Conservation (phyloP, 495 filamentous ascomycete species). For the Annulohypoxylon bovei region DNA sequence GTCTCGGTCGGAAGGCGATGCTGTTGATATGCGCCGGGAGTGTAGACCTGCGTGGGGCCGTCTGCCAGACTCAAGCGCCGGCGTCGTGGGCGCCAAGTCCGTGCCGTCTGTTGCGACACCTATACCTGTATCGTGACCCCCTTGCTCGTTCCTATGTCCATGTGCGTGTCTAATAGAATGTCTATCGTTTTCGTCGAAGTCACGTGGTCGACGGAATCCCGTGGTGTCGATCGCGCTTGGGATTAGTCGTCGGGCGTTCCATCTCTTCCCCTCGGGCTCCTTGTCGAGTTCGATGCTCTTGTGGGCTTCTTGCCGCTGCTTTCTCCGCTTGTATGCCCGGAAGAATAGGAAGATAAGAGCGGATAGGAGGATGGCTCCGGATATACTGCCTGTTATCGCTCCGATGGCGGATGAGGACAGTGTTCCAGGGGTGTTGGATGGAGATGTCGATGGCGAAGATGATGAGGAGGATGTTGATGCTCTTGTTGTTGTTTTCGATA, state of each 20-base stretch:
- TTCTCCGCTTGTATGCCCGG: conserved; percentile 33
- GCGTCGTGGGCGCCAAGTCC: conserved; percentile 25
- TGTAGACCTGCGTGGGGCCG: conserved; percentile 20
- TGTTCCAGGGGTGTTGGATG: not conserved
- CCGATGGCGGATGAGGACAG: conserved; percentile 22
- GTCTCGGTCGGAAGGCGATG: conserved; percentile 11
- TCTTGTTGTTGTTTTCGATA: not conserved
- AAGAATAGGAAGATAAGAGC: conserved; percentile 30
- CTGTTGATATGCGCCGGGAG: conserved; percentile 6
- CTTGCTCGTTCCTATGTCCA: not conserved
- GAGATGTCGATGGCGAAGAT: not conserved
- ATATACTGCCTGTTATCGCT: conserved; percentile 32
- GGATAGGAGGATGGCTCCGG: conserved; percentile 27
- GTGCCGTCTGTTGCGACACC: not conserved
- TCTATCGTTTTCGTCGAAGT: not conserved
- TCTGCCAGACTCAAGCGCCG: conserved; percentile 33
- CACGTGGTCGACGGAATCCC: not conserved
- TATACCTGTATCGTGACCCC: not conserved
- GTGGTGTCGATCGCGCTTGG: conserved; percentile 25
- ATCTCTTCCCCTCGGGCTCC: not conserved
- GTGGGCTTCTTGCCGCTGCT: conserved; percentile 11
- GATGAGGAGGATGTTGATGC: not conserved
- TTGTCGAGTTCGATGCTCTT: conserved; percentile 2
- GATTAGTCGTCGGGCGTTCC: conserved; percentile 14
- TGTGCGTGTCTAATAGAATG: not conserved